These are phyloP conservation scores for Monosporascus sp. DNA, from an alignment of 2,329 filamentous ascomycete genomes.

Conservation along the genomic window DNA sequence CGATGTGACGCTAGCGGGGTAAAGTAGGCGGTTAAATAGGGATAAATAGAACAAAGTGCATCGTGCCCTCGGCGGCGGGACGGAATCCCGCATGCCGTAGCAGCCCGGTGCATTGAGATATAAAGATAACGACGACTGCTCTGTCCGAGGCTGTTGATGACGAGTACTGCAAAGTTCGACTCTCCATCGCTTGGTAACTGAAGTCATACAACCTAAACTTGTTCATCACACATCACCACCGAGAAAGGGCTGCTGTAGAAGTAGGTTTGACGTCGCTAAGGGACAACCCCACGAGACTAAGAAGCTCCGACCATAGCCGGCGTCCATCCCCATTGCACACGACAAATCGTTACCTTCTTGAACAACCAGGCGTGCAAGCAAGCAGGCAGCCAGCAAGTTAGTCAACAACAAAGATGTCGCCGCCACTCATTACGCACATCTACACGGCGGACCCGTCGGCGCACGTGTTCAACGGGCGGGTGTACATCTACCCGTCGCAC, in stretches of 20 bases:
- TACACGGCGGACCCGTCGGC: constrained; percentile 79
- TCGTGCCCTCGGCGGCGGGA: constrained; percentile 18
- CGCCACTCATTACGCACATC: constrained; percentile 65
- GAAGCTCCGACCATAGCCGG: not conserved
- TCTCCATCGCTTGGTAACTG: too few relatives aligned
- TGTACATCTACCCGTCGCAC: constrained; percentile 80
- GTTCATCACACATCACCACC: too few relatives aligned
- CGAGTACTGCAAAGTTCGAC: not conserved
- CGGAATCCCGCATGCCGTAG: constrained; percentile 5
- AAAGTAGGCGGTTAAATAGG: constrained; percentile 30
- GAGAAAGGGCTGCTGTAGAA: too few relatives aligned
- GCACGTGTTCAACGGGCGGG: constrained; percentile 68
- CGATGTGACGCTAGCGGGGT: constrained; percentile 9
- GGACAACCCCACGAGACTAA: too few relatives aligned
- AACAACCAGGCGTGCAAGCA: not conserved
- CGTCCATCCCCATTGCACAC: not conserved
- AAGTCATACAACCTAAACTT: too few relatives aligned
- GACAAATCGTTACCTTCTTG: not conserved
- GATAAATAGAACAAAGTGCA: constrained; percentile 26
- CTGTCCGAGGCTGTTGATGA: not conserved
- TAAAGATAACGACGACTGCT: not conserved
- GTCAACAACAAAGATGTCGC: constrained; percentile 34
- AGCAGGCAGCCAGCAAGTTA: not conserved
- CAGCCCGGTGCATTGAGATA: too few relatives aligned
- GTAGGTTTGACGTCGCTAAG: too few relatives aligned